Percentiles rank a stretch among this genome's conserved stretches.
These are phyloP conservation scores for Bacidia gigantensis DNA, from an alignment of 495 filamentous ascomycete species.

Conservation along the genomic window DNA sequence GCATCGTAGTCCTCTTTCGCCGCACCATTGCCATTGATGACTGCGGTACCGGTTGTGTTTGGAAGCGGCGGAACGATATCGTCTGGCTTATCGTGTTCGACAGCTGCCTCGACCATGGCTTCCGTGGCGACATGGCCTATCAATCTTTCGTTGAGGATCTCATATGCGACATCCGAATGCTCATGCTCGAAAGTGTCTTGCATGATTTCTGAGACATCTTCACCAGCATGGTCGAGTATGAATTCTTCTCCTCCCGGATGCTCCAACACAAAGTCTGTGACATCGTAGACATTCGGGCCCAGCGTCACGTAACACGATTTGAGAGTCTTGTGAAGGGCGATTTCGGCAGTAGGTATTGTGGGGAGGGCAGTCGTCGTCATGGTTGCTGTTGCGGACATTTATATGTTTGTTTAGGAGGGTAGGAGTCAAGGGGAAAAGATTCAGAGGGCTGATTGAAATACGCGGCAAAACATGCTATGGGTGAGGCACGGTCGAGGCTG, in stretches of 20 bases:
- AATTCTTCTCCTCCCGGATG: constrained; percentile 87
- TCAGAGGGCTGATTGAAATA: background rate
- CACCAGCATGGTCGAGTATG: constrained; percentile 79
- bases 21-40: constrained; percentile 24
- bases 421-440: background rate
- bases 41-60: constrained; percentile 26
- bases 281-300: constrained; percentile 83
- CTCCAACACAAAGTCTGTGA: constrained; percentile 73
- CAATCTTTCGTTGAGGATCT: constrained; percentile 73
- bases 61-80: constrained; percentile 34
- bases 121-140: constrained; percentile 58
- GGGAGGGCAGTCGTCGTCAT: constrained; percentile 35
- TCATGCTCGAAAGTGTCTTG: constrained; percentile 69
- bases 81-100: constrained; percentile 29
- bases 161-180: constrained; percentile 84
- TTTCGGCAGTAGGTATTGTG: constrained; percentile 61
- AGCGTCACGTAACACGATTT: constrained; percentile 91
- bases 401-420: too few relatives aligned
- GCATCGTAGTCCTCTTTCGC: constrained; percentile 16
- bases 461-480: background rate
- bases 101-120: constrained; percentile 31
- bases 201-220: constrained; percentile 73
- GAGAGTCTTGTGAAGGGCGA: constrained; percentile 61
- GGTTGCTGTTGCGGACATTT: background rate
- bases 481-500: background rate